Percentiles rank a stretch among this genome's conserved stretches.
Evolutionary conservation across 257 asterid species (phyloP).

Genomic region (Rhazya stricta): DNA sequence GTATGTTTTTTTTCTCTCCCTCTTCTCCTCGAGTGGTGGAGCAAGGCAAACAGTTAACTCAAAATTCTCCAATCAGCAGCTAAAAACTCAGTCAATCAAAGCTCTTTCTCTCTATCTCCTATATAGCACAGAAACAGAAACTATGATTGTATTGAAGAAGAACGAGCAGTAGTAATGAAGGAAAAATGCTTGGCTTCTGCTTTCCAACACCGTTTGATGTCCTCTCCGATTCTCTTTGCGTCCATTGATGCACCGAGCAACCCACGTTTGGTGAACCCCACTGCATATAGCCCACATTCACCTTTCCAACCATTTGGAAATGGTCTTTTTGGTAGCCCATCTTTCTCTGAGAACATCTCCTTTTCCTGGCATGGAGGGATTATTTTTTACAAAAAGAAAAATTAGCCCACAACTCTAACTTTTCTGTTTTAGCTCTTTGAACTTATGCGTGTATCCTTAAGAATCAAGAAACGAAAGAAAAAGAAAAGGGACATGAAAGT

Average conservation of each 20-base stretch:
- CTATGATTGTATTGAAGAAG: background rate
- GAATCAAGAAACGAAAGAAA: constrained; percentile 2
- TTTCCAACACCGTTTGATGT: constrained; percentile 42
- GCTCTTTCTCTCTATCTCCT: background rate
- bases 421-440: background rate
- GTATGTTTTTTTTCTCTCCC: background rate
- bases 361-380: constrained; percentile 39
- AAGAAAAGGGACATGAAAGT: background rate
- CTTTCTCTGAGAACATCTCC: constrained; percentile 75
- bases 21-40: background rate
- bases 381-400: background rate
- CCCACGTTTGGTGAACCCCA: constrained; percentile 98
- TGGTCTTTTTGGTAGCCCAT: constrained; percentile 84
- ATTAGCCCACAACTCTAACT: background rate
- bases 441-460: background rate
- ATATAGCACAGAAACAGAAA: background rate
- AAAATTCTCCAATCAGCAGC: background rate
- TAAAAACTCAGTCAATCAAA: background rate
- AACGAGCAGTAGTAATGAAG: background rate
- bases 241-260: constrained; percentile 95
- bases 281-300: constrained; percentile 75
- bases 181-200: constrained; percentile 4
- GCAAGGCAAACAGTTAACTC: background rate
- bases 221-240: constrained; percentile 74
- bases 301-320: constrained; percentile 99